These are phyloP conservation scores for Aureobasidium subglaciale DNA, from an alignment of 2,329 filamentous ascomycete genomes.

Conservation along the genomic window DNA sequence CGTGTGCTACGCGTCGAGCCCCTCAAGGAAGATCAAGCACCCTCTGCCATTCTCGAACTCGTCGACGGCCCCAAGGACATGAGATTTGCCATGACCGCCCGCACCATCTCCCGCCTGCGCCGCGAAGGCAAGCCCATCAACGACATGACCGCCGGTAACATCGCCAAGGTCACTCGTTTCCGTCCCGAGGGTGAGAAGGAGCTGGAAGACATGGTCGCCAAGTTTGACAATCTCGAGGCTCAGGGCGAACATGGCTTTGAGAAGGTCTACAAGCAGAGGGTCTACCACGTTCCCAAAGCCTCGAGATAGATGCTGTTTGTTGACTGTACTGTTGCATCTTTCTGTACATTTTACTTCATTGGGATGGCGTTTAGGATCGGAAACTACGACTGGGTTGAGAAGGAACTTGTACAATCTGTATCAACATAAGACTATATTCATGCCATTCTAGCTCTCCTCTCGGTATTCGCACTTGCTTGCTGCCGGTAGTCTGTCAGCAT, in stretches of 20 bases:
- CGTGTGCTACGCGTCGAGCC: conserved; percentile 89
- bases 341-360: background rate
- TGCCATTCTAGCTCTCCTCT: background rate
- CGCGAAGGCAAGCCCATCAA: conserved; percentile 50
- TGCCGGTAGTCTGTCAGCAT: too few species aligned
- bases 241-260: conserved; percentile 29
- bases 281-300: conserved; percentile 4
- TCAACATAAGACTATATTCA: background rate
- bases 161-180: conserved; percentile 74
- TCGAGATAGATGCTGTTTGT: background rate
- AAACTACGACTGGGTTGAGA: background rate
- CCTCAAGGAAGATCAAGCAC: conserved; percentile 77
- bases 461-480: background rate
- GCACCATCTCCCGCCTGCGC: conserved; percentile 61
- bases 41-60: conserved; percentile 84
- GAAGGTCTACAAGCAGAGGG: conserved; percentile 27
- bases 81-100: conserved; percentile 89
- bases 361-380: conserved; percentile 3
- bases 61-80: conserved; percentile 93
- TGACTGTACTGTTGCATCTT: background rate
- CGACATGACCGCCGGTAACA: conserved; percentile 68
- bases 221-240: conserved; percentile 31
- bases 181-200: conserved; percentile 58
- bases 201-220: conserved; percentile 55
- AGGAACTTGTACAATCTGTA: conserved; percentile 1